These are phyloP conservation scores for Cladochytrium tenue DNA, from an alignment of 371 early-diverging fungal genomes.

Conservation along the genomic window DNA sequence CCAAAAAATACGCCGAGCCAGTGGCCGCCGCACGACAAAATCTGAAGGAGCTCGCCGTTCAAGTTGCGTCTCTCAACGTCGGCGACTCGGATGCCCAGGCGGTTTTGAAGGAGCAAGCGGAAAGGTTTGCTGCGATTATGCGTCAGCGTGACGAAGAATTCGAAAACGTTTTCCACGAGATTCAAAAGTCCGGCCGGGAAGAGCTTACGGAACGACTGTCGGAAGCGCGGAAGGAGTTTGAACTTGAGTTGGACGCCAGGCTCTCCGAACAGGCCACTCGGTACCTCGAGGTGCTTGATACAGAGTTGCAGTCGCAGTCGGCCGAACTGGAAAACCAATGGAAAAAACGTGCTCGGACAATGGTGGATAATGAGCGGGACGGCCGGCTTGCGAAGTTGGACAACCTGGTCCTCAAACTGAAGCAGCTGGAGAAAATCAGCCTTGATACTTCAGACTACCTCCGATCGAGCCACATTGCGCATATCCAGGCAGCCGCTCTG, in stretches of 20 bases:
- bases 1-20: slow-evolving; percentile 13
- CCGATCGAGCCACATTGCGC: slow-evolving; percentile 25
- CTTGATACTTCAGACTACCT: slow-evolving; percentile 63
- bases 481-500: slow-evolving; percentile 25
- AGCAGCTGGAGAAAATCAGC: slow-evolving; percentile 67
- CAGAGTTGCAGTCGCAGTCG: slow-evolving; percentile 38
- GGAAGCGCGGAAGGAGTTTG: neutral
- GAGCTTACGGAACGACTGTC: neutral
- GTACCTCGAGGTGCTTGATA: slow-evolving; percentile 42
- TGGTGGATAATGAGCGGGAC: slow-evolving; percentile 87
- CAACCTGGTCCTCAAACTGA: slow-evolving; percentile 72
- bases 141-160: slow-evolving; percentile 14
- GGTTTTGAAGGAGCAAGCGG: slow-evolving; percentile 30
- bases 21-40: slow-evolving; percentile 7
- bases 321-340: slow-evolving; percentile 53
- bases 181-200: slow-evolving; percentile 10
- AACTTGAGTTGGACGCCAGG: neutral
- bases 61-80: neutral
- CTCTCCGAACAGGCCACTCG: neutral
- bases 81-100: neutral
- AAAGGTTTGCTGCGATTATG: slow-evolving; percentile 27
- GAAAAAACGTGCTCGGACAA: slow-evolving; percentile 68
- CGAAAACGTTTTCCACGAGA: slow-evolving; percentile 16
- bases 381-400: slow-evolving; percentile 87
- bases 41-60: slow-evolving; percentile 10